Evolutionary conservation across 2,329 filamentous ascomycete species (phyloP), one percentile per base, ranked within the genome.

Genomic region (Neocatenulostroma microsporum): DNA sequence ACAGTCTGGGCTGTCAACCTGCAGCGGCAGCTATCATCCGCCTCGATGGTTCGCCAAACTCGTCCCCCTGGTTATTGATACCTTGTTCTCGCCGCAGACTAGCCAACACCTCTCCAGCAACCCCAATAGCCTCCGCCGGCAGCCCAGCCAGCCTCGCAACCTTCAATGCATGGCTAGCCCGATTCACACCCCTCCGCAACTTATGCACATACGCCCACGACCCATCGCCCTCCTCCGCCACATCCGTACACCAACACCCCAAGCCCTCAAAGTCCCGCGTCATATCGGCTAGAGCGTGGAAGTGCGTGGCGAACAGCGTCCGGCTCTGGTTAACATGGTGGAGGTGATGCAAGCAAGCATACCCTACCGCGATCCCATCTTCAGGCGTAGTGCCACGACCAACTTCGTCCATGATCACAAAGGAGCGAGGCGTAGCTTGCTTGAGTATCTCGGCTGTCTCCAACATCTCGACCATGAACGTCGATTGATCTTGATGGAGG

Each of bases 381-480:
- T 98, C 98, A 0, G 93, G 98, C 44, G 87, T 95, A 0, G 91
- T 98, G 39, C 91, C 91, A 42, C 91, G 85, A 33, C 91, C 91
- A 2, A 98, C 77, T 61, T 98, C 91, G 61, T 98, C 93, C 50
- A 98, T 95, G 62, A 98, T 96, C 64, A 98, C 96, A 36, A 98
- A 74, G 4, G 86, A 94, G 58, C 98, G 91, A 21, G 82, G 78
- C 0, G 91, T 98, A 2, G 91, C 91, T 0, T 86, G 93, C 66
- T 96, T 96, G 56, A 98, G 79, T 47, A 98, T 98, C 59, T 96
- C 96, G 49, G 91, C 87, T 1, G 91, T 98, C 61, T 98, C 91
- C 15, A 98, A 75, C 91, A 98, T 98, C 66, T 98, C 91, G 2
- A 91, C 91, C 93, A 98, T 98, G 62, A 98, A 98, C 0, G 91